Evolutionary conservation across 192 early-diverging fungal species (phyloP), one percentile per base, ranked within the genome.

Genomic region (Coemansia sp.): DNA sequence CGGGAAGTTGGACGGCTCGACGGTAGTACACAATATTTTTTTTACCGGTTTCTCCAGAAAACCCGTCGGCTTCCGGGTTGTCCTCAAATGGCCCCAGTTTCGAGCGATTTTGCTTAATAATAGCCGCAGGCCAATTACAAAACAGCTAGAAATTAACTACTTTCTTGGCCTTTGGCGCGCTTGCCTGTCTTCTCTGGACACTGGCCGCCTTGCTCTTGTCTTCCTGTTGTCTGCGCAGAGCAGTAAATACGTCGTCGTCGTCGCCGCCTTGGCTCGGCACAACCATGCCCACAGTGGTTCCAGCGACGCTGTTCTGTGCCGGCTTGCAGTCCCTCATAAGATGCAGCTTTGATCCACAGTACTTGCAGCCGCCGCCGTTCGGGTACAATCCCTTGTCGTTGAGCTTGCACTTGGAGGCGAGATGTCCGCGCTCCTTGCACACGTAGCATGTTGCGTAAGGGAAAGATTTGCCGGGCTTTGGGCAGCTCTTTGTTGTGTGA

Each of bases 321-420:
- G 90, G 82, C 48, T 83, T 87, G 79, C 94, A 96, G 56, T 96
- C 90, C 60, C 83, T 87, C 4, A 89, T 89, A 34, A 94, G 79
- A 69, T 96, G 96, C 68, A 90, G 83, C 1, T 94, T 90, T 40
- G 90, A 88, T n/a, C 89, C 88, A 66, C 95, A 96, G 75, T 88
- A 94, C 61, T 87, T 85, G 85, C 95, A 98, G 33, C 85, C 73
- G 3, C 96, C 96, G 35, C 95, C 95, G 48, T 96, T 92, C 0
- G 92, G 92, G 63, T 95, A 95, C 54, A 96, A 50, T 5, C 94
- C 95, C 66, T 87, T 86, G 20, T 92, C 91, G 83, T 96, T 96
- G 76, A 93, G 81, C n/a, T 87, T 85, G 70, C 96, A 98, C 42
- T 83, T 71, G 33, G 87, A 82, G 54, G 93, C 84, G 53, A 98